Percentiles rank a stretch among this genome's conserved stretches.
Conservation (phyloP, 164 flowering plant species). For the Nymphaea thermarum region DNA sequence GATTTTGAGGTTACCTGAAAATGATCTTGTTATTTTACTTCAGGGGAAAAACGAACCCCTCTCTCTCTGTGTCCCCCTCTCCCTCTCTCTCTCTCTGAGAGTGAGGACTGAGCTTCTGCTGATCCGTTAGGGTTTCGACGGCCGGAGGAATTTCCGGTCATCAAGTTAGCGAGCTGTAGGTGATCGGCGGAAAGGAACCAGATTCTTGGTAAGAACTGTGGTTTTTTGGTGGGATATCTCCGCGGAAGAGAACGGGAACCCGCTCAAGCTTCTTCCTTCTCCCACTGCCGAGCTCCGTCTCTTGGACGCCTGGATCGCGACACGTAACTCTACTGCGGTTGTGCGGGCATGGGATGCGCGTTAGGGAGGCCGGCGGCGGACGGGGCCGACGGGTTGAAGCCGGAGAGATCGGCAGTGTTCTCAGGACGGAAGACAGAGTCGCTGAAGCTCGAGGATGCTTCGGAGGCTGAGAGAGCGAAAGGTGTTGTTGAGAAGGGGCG, state of each 20-base stretch:
- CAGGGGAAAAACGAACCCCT: neutral
- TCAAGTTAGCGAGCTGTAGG: neutral
- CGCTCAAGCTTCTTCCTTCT: neutral
- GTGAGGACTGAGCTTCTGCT: neutral
- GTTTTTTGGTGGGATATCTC: neutral
- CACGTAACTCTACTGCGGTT: neutral
- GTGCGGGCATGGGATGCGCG: conserved; percentile 47
- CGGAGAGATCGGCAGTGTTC: conserved; percentile 5
- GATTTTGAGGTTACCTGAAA: too few relatives aligned
- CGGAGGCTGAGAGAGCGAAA: conserved; percentile 5
- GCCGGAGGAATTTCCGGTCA: neutral
- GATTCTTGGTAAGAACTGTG: neutral
- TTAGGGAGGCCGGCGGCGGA: conserved; percentile 17
- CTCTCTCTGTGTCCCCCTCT: conserved; percentile 2
- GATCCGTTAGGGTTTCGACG: neutral
- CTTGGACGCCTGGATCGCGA: conserved; percentile 3
- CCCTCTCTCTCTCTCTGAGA: neutral
- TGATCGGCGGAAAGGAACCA: neutral
- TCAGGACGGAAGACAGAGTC: conserved; percentile 8
- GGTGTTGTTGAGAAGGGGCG: conserved; percentile 11
- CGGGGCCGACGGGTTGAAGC: conserved; percentile 8
- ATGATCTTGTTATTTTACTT: too few relatives aligned
- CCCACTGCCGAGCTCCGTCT: neutral
- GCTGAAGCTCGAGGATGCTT: conserved; percentile 1
- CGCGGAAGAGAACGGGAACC: neutral